Evolutionary conservation across 495 filamentous ascomycete species (phyloP), one percentile per base, ranked within the genome.

Genomic region (Xanthoparmelia taractica): DNA sequence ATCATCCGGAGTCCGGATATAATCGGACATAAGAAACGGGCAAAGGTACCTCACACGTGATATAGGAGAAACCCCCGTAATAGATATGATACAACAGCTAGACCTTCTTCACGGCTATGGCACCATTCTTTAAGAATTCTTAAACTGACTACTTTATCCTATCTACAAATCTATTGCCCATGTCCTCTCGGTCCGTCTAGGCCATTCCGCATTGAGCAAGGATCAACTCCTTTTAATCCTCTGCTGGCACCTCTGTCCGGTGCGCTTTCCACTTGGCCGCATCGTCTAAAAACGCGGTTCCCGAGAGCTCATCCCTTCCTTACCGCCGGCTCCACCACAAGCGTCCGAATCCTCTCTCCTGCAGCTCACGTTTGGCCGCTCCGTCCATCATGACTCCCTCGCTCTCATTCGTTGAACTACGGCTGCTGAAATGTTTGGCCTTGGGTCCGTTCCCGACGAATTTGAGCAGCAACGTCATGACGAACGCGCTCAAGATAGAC

Each of bases 401-500:
- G 13, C 69, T 69, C 20, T 77, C 72, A 33, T 63, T 73, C 13
- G 71, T 69, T 17, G 76, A 77, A 61, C 78, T 81, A 7, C 67
- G 67, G 61, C 72, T 74, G 56, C 78, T 79, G 58, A 71, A 67
- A 52, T 76, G 73, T 68, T 82, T 83, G 8, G 73, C 72, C 62
- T 71, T 79, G 2, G 79, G 73, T 45, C 77, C 68, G 61, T 84
- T 84, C 58, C 87, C 87, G 60, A 89, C 74, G 37, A 87, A 59
- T 58, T 78, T 80, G 36, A 92, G 73, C 58, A 90, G 68, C n/a
- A 86, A 66, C 40, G 84, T 80, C 87, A 92, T 90, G 43, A 78
- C 65, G 11, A 84, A 68, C 18, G 87, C 85, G 66, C 86, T 84
- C 4, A 89, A 64, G 57, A 96, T 93, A 73, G 89, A 93, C 37